phyloP scores from a whole-genome alignment of 1,284 basidiomycete species.

The Papiliotrema fonsecae region DNA sequence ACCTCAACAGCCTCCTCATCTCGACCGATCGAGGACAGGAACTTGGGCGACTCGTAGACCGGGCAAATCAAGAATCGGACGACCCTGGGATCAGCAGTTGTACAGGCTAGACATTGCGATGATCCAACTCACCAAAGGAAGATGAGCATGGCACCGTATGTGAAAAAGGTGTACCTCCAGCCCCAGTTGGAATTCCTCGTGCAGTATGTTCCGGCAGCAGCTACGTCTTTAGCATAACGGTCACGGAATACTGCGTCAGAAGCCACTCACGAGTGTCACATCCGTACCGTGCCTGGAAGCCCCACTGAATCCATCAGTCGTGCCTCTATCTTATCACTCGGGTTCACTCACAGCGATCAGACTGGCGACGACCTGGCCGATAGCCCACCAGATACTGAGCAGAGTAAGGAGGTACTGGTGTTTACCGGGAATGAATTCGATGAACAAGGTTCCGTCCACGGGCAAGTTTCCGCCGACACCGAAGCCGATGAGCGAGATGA shows the following conservation, averaged over 20 bases:
- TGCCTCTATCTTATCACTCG: background rate
- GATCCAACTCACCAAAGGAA: constrained; percentile 28
- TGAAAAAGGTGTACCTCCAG: constrained; percentile 60
- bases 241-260: background rate
- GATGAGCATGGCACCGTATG: constrained; percentile 53
- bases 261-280: constrained; percentile 8
- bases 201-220: constrained; percentile 46
- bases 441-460: constrained; percentile 57
- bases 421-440: constrained; percentile 56
- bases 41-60: constrained; percentile 61
- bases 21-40: constrained; percentile 55
- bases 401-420: constrained; percentile 62
- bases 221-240: too few species aligned
- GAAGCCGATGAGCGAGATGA: constrained; percentile 50
- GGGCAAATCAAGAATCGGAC: constrained; percentile 43
- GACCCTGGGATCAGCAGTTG: constrained; percentile 5
- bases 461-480: constrained; percentile 59
- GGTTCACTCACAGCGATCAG: constrained; percentile 53
- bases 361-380: constrained; percentile 54
- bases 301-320: constrained; percentile 18
- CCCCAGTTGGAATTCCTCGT: constrained; percentile 55
- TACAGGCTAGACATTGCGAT: background rate
- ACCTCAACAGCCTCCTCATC: constrained; percentile 58
- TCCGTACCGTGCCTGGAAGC: constrained; percentile 19
- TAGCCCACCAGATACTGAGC: constrained; percentile 62